Base-by-base conservation (phyloP, 2,329 filamentous ascomycete genomes). In the Aspergillus niger region DNA sequence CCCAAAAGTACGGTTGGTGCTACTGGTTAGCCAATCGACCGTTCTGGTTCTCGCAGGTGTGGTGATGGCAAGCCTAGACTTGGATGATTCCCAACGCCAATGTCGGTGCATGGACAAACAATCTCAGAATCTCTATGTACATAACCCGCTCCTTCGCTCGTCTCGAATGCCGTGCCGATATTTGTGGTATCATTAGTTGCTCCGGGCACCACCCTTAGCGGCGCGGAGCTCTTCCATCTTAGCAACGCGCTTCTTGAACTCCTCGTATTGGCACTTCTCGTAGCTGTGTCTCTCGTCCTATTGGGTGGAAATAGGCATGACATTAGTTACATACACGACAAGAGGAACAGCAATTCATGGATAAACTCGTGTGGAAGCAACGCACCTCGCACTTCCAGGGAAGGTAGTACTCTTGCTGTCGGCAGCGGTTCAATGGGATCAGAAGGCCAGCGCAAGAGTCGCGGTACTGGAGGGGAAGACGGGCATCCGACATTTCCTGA, bases 231-330 rank as follows among this genome's bases (percentile, higher is more conserved):
- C 93, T 72, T 98, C 88, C 95, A 99, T 99, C 88, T 97, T 98
- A 74, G 90, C 91, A 67, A 99, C 95, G 61, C 95, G 89, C 85
- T 94, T 92, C 88, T 97, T 97, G 85, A 99, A 99, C 78, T 98
- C 95, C 67, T 91, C 91, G 80, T 99, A 99, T 76, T 99, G 95
- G 86, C 95, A 99, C 80, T 98, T 98, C 78, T 99, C 95, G 84
- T 99, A 99, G 74, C 89, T 90, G 81, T 99, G 95, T 83, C 95
- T 86, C 84, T 99, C 95, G 78, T 92, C 88, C 95, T 98, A 36
- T 38, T 28, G n/a, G 28, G 28, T 36, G 39, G 58, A 59, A 51
- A 52, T 24, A 52, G 49, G 44, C 20, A 49, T 30, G 26, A 15
- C 7, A 6, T 36, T 44, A 49, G 44, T 49, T 26, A 57, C 26